Evolutionary conservation across 345 rosid genomes (phyloP).

Genomic region (Kandelia obovata): DNA sequence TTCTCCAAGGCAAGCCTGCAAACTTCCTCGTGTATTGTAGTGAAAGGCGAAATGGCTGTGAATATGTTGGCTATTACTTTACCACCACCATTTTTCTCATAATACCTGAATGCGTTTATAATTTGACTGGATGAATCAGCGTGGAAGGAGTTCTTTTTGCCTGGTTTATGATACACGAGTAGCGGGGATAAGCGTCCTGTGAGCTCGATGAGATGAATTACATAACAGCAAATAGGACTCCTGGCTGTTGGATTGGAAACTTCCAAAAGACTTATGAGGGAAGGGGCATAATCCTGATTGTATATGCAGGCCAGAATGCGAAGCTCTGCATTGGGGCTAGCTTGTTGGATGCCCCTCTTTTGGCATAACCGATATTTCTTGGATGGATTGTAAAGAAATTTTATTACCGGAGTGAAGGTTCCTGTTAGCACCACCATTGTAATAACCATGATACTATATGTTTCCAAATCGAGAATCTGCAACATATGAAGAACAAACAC

Average conservation of each 20-base stretch:
- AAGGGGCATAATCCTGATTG: conserved; percentile 14
- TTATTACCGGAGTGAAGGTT: conserved; percentile 12
- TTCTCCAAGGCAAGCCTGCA: conserved; percentile 53
- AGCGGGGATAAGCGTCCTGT: conserved; percentile 17
- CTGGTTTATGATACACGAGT: conserved; percentile 12
- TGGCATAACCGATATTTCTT: background rate
- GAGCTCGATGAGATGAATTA: conserved; percentile 17
- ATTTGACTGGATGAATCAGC: conserved; percentile 20
- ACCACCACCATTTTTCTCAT: conserved; percentile 37
- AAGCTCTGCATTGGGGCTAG: conserved; percentile 4
- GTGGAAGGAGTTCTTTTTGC: background rate
- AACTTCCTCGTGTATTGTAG: conserved; percentile 47
- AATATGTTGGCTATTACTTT: conserved; percentile 35
- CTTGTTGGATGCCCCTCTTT: conserved; percentile 10
- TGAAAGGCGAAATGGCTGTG: conserved; percentile 44
- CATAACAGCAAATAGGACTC: conserved; percentile 20
- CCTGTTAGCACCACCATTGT: conserved; percentile 13
- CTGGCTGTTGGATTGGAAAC: conserved; percentile 7
- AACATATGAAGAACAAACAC: background rate
- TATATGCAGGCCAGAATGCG: conserved; percentile 16
- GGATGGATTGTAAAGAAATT: conserved; percentile 17
- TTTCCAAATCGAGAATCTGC: conserved; percentile 22
- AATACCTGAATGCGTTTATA: conserved; percentile 36
- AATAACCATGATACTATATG: conserved; percentile 14
- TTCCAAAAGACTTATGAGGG: conserved; percentile 11